Evolutionary conservation across 2,329 filamentous ascomycete genomes (phyloP).

Genomic region (Sphaceloma murrayae): DNA sequence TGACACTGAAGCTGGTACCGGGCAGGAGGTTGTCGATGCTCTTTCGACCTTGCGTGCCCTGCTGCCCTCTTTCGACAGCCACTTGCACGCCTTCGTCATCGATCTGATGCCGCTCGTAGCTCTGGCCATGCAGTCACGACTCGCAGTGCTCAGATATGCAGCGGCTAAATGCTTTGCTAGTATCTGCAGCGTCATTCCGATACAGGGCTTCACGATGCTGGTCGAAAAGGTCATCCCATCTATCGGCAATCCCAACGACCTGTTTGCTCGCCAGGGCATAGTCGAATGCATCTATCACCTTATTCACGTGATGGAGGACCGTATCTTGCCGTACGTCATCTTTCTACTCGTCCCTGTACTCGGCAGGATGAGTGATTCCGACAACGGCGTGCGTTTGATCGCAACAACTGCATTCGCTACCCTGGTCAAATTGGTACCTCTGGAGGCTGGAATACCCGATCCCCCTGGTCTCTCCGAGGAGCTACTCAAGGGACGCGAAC

Average conservation of each 20-base stretch:
- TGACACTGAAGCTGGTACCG: conserved; percentile 63
- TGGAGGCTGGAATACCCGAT: conserved; percentile 95
- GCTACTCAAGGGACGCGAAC: conserved; percentile 78
- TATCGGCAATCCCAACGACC: conserved; percentile 81
- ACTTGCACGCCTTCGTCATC: conserved; percentile 71
- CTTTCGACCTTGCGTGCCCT: conserved; percentile 87
- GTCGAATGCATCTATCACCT: conserved; percentile 95
- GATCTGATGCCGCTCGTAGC: conserved; percentile 76
- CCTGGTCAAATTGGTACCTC: conserved; percentile 87
- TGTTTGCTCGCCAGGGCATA: conserved; percentile 82
- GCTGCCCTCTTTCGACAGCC: conserved; percentile 73
- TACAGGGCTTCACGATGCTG: conserved; percentile 90
- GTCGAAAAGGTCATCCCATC: conserved; percentile 88
- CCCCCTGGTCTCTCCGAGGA: conserved; percentile 86
- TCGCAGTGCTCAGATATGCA: conserved; percentile 91
- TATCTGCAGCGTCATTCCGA: conserved; percentile 90
- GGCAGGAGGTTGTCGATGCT: conserved; percentile 88
- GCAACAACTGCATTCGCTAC: conserved; percentile 96
- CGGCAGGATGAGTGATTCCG: conserved; percentile 95
- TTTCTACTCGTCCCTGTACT: conserved; percentile 97
- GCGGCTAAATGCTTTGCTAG: conserved; percentile 96
- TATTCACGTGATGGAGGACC: conserved; percentile 96
- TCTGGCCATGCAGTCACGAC: conserved; percentile 73
- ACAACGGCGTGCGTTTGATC: conserved; percentile 87
- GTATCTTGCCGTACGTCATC: conserved; percentile 92